Evolutionary conservation across 1,139 yeast genomes (phyloP).

Genomic region (Nakaseomyces sp.): DNA sequence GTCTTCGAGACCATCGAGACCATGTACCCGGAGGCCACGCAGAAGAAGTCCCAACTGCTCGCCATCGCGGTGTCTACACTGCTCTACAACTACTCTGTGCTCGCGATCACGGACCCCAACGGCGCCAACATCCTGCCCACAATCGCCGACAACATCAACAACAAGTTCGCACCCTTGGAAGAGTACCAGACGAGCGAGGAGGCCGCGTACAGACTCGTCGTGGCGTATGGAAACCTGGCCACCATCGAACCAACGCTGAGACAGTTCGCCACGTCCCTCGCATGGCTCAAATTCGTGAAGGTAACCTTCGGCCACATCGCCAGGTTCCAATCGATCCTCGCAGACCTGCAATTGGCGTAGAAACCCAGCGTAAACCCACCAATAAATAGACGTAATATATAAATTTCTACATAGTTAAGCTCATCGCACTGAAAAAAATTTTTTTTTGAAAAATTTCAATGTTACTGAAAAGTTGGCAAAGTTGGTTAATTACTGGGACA

Average conservation of each 20-base stretch:
- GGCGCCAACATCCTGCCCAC: constrained; percentile 24
- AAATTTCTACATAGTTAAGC: no score
- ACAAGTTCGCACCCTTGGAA: constrained; percentile 22
- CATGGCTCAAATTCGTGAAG: constrained; percentile 26
- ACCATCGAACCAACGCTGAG: constrained; percentile 28
- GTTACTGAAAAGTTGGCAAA: no score
- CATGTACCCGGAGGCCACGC: constrained; percentile 17
- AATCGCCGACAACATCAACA: constrained; percentile 27
- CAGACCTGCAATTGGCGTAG: constrained; percentile 15
- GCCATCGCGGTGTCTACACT: constrained; percentile 45
- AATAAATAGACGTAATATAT: no score
- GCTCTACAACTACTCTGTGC: constrained; percentile 42
- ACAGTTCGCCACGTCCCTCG: constrained; percentile 26
- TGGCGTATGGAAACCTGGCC: constrained; percentile 45
- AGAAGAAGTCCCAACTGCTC: constrained; percentile 28
- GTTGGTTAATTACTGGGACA: no score
- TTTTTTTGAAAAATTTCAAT: no score
- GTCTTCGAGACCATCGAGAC: constrained; percentile 26
- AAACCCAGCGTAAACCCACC: no score
- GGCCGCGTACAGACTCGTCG: constrained; percentile 45
- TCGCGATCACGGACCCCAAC: constrained; percentile 23
- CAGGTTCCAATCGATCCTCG: constrained; percentile 22
- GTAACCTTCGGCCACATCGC: constrained; percentile 14
- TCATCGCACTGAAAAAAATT: no score
- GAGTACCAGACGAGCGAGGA: constrained; percentile 37